Percentiles rank a stretch among this genome's conserved stretches.
These are phyloP conservation scores for Corchorus olitorius DNA, from an alignment of 345 rosid genomes.

Conservation along the genomic window DNA sequence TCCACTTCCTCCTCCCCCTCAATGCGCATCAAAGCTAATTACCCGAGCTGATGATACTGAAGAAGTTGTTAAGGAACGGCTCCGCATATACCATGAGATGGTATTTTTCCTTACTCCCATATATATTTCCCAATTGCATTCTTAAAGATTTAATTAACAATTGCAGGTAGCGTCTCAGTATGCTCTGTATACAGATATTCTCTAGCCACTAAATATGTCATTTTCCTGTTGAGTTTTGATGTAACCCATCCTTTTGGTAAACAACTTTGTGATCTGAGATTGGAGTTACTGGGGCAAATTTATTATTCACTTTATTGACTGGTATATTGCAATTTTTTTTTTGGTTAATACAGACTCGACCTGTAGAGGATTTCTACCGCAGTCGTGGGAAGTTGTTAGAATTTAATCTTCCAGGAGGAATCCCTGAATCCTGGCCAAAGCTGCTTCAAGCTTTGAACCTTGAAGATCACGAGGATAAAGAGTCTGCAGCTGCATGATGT, in stretches of 20 bases:
- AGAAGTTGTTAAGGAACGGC: constrained; percentile 87
- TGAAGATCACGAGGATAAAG: constrained; percentile 56
- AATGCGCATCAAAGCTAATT: constrained; percentile 81
- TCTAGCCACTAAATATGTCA: background rate
- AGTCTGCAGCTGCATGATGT: constrained; percentile 66
- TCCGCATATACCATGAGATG: constrained; percentile 71
- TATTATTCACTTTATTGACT: constrained; percentile 9
- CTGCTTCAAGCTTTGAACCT: constrained; percentile 86
- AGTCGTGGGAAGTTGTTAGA: constrained; percentile 74
- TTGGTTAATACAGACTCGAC: constrained; percentile 68
- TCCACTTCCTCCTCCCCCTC: constrained; percentile 94
- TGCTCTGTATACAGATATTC: background rate
- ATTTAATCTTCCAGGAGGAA: constrained; percentile 96
- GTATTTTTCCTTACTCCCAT: constrained; percentile 33
- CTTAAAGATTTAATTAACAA: background rate
- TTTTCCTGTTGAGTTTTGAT: background rate
- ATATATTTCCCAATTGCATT: background rate
- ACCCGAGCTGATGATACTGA: constrained; percentile 88
- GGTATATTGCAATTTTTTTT: constrained; percentile 9
- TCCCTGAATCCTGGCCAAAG: constrained; percentile 96
- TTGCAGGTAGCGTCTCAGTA: background rate
- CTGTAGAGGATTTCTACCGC: constrained; percentile 90
- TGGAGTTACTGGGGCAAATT: background rate
- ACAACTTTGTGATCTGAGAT: background rate
- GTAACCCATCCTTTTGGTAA: background rate